These are phyloP conservation scores for Stagonosporopsis cucurbitacearum DNA, from an alignment of 2,329 filamentous ascomycete species.

Conservation along the genomic window DNA sequence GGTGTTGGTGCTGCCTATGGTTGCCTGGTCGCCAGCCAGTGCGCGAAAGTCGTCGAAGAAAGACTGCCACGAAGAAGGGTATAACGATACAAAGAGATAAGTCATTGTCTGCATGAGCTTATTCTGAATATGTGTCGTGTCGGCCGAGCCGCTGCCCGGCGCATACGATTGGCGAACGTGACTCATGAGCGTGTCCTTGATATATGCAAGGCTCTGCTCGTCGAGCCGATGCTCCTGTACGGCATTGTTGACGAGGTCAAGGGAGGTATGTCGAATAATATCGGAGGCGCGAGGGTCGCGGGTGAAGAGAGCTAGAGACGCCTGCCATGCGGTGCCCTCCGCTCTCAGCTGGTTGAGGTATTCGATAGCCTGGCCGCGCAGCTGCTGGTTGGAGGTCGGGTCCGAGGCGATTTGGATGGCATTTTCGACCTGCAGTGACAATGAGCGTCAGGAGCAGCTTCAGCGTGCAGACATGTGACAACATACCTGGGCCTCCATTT, in stretches of 20 bases:
- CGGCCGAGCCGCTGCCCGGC: conserved; percentile 63
- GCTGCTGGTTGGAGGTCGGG: conserved; percentile 70
- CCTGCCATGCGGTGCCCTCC: conserved; percentile 87
- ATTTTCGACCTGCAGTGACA: conserved; percentile 74
- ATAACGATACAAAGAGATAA: conserved; percentile 87
- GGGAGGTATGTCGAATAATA: conserved; percentile 83
- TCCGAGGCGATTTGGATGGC: conserved; percentile 95
- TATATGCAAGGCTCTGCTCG: conserved; percentile 70
- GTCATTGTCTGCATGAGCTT: conserved; percentile 97
- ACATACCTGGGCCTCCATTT: conserved; percentile 50
- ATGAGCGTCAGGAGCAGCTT: conserved; percentile 2
- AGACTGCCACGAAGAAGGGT: conserved; percentile 82
- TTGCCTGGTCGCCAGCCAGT: conserved; percentile 70
- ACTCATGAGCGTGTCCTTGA: conserved; percentile 81
- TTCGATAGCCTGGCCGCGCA: conserved; percentile 85
- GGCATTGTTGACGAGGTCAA: conserved; percentile 93
- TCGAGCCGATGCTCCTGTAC: conserved; percentile 82
- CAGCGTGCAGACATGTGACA: not conserved
- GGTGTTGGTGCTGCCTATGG: conserved; percentile 68
- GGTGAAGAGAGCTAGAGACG: conserved; percentile 85
- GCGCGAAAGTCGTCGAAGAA: conserved; percentile 91
- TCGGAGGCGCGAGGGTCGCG: conserved; percentile 77
- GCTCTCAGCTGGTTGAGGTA: conserved; percentile 79
- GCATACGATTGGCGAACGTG: conserved; percentile 82
- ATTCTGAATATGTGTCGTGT: conserved; percentile 84